Percentiles rank a stretch among this genome's conserved stretches.
Evolutionary conservation across 768 basidiomycete species (phyloP).

Genomic region (Punctularia strigosozonata): DNA sequence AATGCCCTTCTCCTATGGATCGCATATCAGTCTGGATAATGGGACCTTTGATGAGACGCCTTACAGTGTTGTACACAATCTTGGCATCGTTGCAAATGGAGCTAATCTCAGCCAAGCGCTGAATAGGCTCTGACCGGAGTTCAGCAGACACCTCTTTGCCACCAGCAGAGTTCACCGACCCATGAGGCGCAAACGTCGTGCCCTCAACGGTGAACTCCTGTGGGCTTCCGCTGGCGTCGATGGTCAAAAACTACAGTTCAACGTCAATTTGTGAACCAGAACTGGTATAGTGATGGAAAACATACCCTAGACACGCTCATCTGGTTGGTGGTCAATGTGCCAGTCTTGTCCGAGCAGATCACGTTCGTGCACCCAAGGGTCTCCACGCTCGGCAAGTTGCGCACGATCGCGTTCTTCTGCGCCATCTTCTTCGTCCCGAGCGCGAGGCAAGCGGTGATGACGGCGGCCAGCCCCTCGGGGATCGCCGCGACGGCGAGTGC

Average conservation of each 20-base stretch:
- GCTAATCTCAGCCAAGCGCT: conserved; percentile 83
- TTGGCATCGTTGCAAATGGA: conserved; percentile 94
- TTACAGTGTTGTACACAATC: conserved; percentile 70
- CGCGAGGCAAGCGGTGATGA: conserved; percentile 94
- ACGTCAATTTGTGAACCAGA: too few relatives aligned
- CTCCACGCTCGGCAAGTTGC: conserved; percentile 93
- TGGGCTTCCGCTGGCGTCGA: conserved; percentile 42
- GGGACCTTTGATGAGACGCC: conserved; percentile 11
- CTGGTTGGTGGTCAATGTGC: conserved; percentile 91
- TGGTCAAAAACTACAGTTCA: conserved; percentile 53
- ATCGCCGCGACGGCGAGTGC: conserved; percentile 98
- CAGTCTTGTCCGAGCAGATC: conserved; percentile 98
- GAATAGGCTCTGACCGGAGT: conserved; percentile 56
- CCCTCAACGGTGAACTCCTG: conserved; percentile 78
- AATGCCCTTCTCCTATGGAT: conserved; percentile 54
- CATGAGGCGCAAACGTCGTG: conserved; percentile 82
- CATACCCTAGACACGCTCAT: conserved; percentile 85
- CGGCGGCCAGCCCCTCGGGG: conserved; percentile 95
- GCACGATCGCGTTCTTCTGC: conserved; percentile 94
- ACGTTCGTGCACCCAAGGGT: conserved; percentile 97
- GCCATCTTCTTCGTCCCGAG: conserved; percentile 99
- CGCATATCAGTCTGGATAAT: conserved; percentile 5
- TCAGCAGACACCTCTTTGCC: conserved; percentile 47
- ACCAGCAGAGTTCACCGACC: conserved; percentile 55
- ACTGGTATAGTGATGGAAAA: conserved; percentile 2